These are phyloP conservation scores for Alloteropsis angusta DNA, from an alignment of 202 grass and related monocot genomes.

Conservation along the genomic window DNA sequence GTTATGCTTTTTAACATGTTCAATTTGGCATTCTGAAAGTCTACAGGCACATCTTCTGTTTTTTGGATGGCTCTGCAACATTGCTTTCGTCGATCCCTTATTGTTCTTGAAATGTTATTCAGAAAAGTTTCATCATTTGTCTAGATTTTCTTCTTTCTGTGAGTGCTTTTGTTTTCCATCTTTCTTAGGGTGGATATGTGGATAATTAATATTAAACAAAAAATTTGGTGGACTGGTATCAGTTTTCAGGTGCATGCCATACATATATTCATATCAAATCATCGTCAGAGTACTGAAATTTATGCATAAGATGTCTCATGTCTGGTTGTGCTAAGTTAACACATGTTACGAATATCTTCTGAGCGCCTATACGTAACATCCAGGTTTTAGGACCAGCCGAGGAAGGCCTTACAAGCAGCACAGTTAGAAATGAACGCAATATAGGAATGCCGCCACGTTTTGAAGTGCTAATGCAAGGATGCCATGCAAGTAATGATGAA, in stretches of 20 bases:
- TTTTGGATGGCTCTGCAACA: conserved; percentile 7
- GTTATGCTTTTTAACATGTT: neutral
- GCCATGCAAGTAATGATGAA: neutral
- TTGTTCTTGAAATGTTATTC: neutral
- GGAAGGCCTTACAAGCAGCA: conserved; percentile 22
- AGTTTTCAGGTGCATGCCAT: neutral
- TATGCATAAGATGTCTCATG: neutral
- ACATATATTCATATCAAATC: conserved; percentile 7
- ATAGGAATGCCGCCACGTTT: conserved; percentile 39
- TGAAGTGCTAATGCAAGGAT: conserved; percentile 60
- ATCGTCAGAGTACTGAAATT: neutral
- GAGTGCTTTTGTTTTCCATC: neutral
- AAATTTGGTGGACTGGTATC: neutral
- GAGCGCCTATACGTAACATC: conserved; percentile 16
- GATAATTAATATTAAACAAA: neutral
- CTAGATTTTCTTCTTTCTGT: neutral
- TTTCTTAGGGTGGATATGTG: neutral
- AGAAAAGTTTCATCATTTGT: neutral
- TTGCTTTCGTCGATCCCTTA: neutral
- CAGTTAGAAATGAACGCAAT: neutral
- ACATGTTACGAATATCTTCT: neutral
- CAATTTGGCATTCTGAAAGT: conserved; percentile 21
- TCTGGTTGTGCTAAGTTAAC: neutral
- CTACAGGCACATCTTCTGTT: neutral
- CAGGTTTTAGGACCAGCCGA: conserved; percentile 32